Conservation (phyloP, 2,329 filamentous ascomycete genomes). For the Corniculantispora saksenae region DNA sequence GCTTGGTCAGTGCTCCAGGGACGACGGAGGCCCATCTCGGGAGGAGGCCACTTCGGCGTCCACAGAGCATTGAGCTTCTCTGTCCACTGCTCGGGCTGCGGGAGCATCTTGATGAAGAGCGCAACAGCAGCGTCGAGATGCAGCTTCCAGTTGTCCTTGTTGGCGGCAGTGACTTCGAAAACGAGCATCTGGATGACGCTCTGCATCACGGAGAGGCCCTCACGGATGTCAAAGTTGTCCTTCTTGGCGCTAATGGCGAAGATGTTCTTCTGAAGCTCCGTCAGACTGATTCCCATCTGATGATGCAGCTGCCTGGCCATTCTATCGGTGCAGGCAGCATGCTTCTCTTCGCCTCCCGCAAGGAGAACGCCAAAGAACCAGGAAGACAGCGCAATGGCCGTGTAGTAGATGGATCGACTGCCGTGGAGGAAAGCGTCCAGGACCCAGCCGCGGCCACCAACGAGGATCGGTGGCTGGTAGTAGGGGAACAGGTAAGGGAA, state of each 20-base stretch:
- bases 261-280: conserved; percentile 46
- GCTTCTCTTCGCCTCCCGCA: conserved; percentile 33
- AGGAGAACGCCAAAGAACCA: conserved; percentile 57
- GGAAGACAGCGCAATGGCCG: conserved; percentile 55
- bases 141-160: conserved; percentile 50
- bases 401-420: conserved; percentile 60
- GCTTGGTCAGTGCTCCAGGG: conserved; percentile 49
- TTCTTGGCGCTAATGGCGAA: conserved; percentile 35
- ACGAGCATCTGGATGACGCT: conserved; percentile 55
- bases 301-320: conserved; percentile 43
- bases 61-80: conserved; percentile 35
- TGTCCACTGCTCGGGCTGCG: conserved; percentile 38
- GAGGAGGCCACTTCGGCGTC: conserved; percentile 36
- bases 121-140: conserved; percentile 52
- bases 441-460: conserved; percentile 63
- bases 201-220: conserved; percentile 46
- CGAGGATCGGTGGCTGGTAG: conserved; percentile 56
- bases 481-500: conserved; percentile 65
- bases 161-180: conserved; percentile 50
- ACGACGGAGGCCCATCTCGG: conserved; percentile 32
- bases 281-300: conserved; percentile 47
- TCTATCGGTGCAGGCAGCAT: conserved; percentile 37
- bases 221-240: conserved; percentile 31
- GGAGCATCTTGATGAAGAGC: conserved; percentile 49
- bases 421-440: conserved; percentile 53